Evolutionary conservation across 2,329 filamentous ascomycete species (phyloP), one percentile per base, ranked within the genome.

Genomic region (Acephala macrosclerotiorum): DNA sequence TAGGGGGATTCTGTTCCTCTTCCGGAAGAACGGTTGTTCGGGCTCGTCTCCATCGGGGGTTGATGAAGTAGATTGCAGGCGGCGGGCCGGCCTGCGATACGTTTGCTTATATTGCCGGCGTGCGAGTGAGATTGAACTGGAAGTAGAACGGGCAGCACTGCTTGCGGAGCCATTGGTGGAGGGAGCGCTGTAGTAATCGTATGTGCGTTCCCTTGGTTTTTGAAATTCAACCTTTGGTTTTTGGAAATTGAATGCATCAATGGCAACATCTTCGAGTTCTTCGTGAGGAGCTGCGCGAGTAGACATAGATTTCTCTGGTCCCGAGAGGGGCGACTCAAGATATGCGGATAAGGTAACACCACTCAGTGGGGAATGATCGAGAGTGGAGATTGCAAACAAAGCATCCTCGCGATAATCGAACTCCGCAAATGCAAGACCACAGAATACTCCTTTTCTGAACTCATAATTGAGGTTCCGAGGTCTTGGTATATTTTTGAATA

Each of bases 1-100:
- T 58, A 98, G 84, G 56, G 95, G 95, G 18, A 97, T 90, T 66
- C 95, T 86, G 76, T 98, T 97, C 77, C 95, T 88, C 82, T 96
- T 97, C 71, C 95, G 90, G 29, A 4, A 9, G 29, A 33, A 33
- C 29, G 4, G 29, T 4, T 33, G 29, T 33, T 33, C 29, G 29
- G 29, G 29, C 29, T 33, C 9, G 9, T 33, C 29, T 9, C 9
- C 9, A 33, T 33, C 29, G 9, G 29, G 29, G 9, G 29, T 33
- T 33, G 29, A 33, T 9, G 29, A 33, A 33, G 29, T 5, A 33
- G 29, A 33, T 33, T 33, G 29, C 9, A 5, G 29, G 29, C 9
- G 4, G 29, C 9, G 29, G 29, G 4, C 29, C 9, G 29, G 29
- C 29, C 9, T 33, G 3, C 47, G 47, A 51, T 51, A 51, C 11